Percentiles rank a stretch among this genome's conserved stretches.
Conservation (phyloP, 768 basidiomycete species). For the Ramaria sp. region DNA sequence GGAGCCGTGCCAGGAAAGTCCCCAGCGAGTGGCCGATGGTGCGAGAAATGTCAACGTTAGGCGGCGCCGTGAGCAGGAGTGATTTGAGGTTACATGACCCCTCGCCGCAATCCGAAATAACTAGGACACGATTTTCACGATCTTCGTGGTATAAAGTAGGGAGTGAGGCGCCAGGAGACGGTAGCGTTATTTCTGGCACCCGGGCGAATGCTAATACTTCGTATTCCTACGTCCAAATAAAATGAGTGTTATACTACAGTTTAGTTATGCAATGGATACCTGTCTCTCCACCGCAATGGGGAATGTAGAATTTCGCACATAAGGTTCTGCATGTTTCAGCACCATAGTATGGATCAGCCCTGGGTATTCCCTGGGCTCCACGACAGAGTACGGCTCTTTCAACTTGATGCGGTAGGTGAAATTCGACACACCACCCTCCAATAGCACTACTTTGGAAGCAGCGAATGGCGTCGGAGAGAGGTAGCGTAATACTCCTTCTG, state of each 20-base stretch:
- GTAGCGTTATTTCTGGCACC: constrained; percentile 27
- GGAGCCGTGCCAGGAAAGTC: constrained; percentile 41
- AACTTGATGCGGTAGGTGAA: constrained; percentile 49
- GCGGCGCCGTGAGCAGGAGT: constrained; percentile 23
- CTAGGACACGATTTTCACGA: constrained; percentile 34
- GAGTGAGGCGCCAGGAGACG: constrained; percentile 26
- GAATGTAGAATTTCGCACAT: constrained; percentile 23
- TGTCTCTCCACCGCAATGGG: constrained; percentile 34
- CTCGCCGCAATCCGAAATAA: constrained; percentile 54
- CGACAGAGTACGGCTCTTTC: constrained; percentile 19
- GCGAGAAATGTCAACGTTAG: constrained; percentile 21
- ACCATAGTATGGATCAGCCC: constrained; percentile 37
- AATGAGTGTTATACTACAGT: neutral
- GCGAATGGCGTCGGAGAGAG: constrained; percentile 39
- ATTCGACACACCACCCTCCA: constrained; percentile 46
- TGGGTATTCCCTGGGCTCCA: neutral
- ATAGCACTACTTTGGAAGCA: constrained; percentile 25
- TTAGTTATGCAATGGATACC: constrained; percentile 23
- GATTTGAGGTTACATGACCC: constrained; percentile 29
- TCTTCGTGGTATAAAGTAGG: constrained; percentile 39
- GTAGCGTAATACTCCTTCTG: constrained; percentile 29
- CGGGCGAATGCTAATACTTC: constrained; percentile 41
- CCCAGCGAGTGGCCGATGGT: constrained; percentile 46
- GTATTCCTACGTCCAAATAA: constrained; percentile 17
- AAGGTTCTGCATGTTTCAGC: constrained; percentile 47